phyloP scores from a whole-genome alignment of 2,329 filamentous ascomycete species.

The Xylaria sp. region DNA sequence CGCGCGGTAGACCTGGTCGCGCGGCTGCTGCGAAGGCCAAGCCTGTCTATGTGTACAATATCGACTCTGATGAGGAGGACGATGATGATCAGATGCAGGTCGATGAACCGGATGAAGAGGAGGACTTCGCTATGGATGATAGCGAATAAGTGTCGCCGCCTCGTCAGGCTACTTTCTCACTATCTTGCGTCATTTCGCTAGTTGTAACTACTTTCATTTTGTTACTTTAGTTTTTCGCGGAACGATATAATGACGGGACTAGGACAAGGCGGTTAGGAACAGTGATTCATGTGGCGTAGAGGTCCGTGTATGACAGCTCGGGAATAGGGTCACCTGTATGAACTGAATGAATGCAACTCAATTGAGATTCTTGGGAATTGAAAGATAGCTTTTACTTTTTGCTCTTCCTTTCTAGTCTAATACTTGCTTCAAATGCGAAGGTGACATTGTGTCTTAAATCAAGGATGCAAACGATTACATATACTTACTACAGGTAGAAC shows the following conservation, averaged over 20 bases:
- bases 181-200: background rate
- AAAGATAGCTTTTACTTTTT: background rate
- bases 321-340: background rate
- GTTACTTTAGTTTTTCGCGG: background rate
- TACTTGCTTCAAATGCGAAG: no score
- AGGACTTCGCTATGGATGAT: conserved; percentile 1
- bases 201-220: background rate
- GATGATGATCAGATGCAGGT: background rate
- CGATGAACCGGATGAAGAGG: background rate
- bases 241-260: background rate
- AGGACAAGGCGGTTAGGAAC: background rate
- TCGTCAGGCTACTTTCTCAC: background rate
- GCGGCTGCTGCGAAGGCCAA: conserved; percentile 1
- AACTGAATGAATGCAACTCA: background rate
- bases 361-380: background rate
- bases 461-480: no score
- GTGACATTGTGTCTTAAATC: no score
- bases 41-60: background rate
- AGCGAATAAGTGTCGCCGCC: background rate
- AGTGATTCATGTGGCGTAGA: background rate
- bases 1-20: background rate
- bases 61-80: background rate
- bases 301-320: background rate
- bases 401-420: background rate
- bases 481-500: no score